Percentiles rank a stretch among this genome's conserved stretches.
These are phyloP conservation scores for Mucor irregularis DNA, from an alignment of 371 early-diverging fungal genomes.

Conservation along the genomic window DNA sequence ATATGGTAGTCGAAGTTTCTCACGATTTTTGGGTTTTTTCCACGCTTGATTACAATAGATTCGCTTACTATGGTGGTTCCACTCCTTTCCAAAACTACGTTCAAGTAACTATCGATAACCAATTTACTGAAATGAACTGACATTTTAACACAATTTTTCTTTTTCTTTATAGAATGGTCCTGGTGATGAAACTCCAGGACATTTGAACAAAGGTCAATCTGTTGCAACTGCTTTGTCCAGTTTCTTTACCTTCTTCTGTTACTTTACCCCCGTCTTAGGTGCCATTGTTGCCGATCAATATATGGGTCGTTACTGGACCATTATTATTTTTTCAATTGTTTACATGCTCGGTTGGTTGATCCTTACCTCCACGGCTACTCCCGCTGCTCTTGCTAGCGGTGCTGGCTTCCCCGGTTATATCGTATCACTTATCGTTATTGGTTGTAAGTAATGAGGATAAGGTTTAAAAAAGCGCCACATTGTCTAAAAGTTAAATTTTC, in stretches of 20 bases:
- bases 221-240: conserved; percentile 67
- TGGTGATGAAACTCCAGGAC: conserved; percentile 25
- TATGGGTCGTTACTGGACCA: conserved; percentile 80
- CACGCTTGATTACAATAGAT: conserved; percentile 45
- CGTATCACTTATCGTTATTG: conserved; percentile 53
- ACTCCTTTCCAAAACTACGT: conserved; percentile 66
- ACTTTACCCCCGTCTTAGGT: conserved; percentile 75
- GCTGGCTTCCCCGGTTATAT: conserved; percentile 66
- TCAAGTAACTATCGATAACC: conserved; percentile 19
- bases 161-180: conserved; percentile 15
- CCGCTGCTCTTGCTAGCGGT: conserved; percentile 44
- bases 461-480: too few relatives aligned
- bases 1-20: conserved; percentile 7
- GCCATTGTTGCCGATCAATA: conserved; percentile 79
- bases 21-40: conserved; percentile 11
- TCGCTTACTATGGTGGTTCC: conserved; percentile 74
- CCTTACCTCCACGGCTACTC: conserved; percentile 61
- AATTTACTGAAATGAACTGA: background rate
- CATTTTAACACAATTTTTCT: background rate
- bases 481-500: background rate
- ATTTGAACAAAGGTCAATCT: conserved; percentile 45
- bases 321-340: conserved; percentile 61
- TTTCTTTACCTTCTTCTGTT: conserved; percentile 77
- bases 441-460: conserved; percentile 23
- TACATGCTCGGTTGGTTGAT: conserved; percentile 69